Evolutionary conservation across 352 stramenopile genomes (phyloP).

Genomic region (Globisporangium canariense): DNA sequence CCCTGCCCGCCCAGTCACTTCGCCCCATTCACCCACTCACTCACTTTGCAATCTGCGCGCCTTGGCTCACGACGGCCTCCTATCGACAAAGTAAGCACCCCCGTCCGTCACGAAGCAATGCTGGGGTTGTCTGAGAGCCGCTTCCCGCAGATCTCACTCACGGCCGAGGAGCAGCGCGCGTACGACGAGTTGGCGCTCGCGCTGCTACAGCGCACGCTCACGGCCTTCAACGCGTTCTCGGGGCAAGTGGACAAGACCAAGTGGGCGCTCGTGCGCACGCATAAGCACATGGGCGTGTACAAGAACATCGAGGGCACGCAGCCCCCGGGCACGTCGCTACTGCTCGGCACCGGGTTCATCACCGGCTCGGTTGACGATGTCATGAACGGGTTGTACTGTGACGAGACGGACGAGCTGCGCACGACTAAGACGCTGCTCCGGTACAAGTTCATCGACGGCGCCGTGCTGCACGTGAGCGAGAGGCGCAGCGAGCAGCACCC

Average conservation of each 20-base stretch:
- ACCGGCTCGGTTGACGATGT: constrained; percentile 41
- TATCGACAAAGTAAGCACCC: too few relatives aligned
- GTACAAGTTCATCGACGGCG: constrained; percentile 27
- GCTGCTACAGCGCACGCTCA: not conserved
- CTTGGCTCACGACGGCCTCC: too few relatives aligned
- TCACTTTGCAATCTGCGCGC: too few relatives aligned
- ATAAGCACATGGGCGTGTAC: constrained; percentile 9
- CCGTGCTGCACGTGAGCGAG: constrained; percentile 34
- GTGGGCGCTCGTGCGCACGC: constrained; percentile 10
- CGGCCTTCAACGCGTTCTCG: not conserved
- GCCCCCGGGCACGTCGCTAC: constrained; percentile 23
- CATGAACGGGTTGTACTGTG: constrained; percentile 93
- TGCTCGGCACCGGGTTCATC: constrained; percentile 36
- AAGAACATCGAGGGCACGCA: not conserved
- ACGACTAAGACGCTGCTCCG: constrained; percentile 34
- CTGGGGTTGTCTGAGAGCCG: not conserved
- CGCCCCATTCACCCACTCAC: too few relatives aligned
- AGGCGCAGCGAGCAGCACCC: constrained; percentile 23
- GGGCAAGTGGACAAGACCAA: not conserved
- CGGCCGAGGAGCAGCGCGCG: not conserved
- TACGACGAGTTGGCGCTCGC: constrained; percentile 1
- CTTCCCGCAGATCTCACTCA: constrained; percentile 3
- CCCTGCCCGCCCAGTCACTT: too few relatives aligned
- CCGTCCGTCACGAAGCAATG: not conserved
- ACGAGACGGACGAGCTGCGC: constrained; percentile 64